A percentile compares a stretch with the other conserved stretches of the same genome.
These are phyloP conservation scores for Diplotaxis tenuifolia DNA, from an alignment of 345 rosid species.

Conservation along the genomic window DNA sequence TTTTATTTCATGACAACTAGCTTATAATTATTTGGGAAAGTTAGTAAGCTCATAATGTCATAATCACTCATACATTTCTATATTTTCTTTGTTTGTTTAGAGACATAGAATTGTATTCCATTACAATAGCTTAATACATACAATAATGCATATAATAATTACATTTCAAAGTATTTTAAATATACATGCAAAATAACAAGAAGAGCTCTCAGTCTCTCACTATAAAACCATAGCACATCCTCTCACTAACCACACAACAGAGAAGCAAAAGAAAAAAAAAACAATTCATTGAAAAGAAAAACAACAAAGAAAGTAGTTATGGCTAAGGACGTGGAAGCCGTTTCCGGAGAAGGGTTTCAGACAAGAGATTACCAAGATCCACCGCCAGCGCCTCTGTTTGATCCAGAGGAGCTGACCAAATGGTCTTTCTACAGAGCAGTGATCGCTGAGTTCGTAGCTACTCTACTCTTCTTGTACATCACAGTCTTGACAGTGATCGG, in stretches of 20 bases:
- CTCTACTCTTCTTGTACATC: slow-evolving; percentile 80
- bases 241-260: slow-evolving; percentile 33
- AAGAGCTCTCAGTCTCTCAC: slow-evolving; percentile 24
- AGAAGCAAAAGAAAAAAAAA: slow-evolving; percentile 1
- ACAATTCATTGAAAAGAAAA: background rate
- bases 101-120: background rate
- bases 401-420: slow-evolving; percentile 50
- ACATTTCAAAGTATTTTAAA: background rate
- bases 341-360: slow-evolving; percentile 46
- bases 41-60: background rate
- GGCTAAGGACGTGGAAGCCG: slow-evolving; percentile 55
- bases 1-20: slow-evolving; percentile 21
- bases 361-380: slow-evolving; percentile 85
- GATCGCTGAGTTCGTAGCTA: slow-evolving; percentile 86
- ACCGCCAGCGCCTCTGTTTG: slow-evolving; percentile 71
- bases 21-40: slow-evolving; percentile 16
- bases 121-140: background rate
- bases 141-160: background rate
- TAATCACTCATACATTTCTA: background rate
- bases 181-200: slow-evolving; percentile 6
- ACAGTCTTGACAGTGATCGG: slow-evolving; percentile 83
- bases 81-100: background rate
- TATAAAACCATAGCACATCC: slow-evolving; percentile 32
- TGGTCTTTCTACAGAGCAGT: slow-evolving; percentile 89
- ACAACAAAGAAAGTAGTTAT: slow-evolving; percentile 18